These are phyloP conservation scores for Zygotorulaspora chibaensis DNA, from an alignment of 805 yeast species.

Conservation along the genomic window DNA sequence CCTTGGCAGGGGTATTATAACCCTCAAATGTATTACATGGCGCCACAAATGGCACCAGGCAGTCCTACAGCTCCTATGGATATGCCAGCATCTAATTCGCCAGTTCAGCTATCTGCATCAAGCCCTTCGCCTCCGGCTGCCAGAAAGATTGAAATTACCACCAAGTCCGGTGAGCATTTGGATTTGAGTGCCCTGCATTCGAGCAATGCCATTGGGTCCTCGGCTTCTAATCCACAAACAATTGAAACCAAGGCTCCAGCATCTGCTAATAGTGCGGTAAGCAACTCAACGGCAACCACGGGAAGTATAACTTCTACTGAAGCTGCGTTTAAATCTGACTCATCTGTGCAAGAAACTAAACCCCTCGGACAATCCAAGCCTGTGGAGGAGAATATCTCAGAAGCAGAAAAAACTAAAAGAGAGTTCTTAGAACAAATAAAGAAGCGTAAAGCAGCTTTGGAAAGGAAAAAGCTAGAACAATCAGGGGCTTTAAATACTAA, in stretches of 20 bases:
- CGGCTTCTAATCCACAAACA: background rate
- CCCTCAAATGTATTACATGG: conserved; percentile 26
- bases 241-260: conserved; percentile 1
- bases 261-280: conserved; percentile 2
- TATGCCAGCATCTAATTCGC: conserved; percentile 11
- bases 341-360: conserved; percentile 5
- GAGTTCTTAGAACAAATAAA: conserved; percentile 30
- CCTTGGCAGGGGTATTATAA: conserved; percentile 28
- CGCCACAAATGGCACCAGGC: conserved; percentile 21
- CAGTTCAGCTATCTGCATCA: conserved; percentile 10
- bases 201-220: background rate
- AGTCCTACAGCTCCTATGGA: conserved; percentile 8
- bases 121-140: conserved; percentile 17
- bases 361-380: conserved; percentile 4
- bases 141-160: conserved; percentile 32
- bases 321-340: background rate
- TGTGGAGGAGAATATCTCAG: conserved; percentile 10
- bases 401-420: conserved; percentile 27
- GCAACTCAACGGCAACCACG: conserved; percentile 4
- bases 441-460: conserved; percentile 30
- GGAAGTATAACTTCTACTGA: conserved; percentile 2
- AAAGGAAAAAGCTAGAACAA: conserved; percentile 24
- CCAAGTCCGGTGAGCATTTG: conserved; percentile 33
- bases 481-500: conserved; percentile 9
- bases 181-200: conserved; percentile 24